phyloP scores from a whole-genome alignment of 257 asterid genomes.

The Solanum dulcamara region DNA sequence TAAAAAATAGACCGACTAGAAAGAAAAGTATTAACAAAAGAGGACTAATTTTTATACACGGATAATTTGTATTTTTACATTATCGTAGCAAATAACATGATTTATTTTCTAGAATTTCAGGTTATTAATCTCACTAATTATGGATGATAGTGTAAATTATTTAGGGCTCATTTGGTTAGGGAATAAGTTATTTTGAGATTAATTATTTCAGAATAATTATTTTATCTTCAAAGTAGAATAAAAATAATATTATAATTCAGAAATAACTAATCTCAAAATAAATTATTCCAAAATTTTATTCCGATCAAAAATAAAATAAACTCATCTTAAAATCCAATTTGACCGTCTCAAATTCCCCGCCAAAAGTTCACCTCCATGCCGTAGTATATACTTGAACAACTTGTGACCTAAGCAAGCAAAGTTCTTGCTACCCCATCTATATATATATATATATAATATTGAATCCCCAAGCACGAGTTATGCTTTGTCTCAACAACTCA shows the following conservation, averaged over 20 bases:
- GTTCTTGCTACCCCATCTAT: background rate
- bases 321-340: background rate
- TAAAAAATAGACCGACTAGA: too few species aligned
- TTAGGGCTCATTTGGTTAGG: background rate
- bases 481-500: background rate
- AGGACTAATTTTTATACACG: background rate
- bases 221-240: too few species aligned
- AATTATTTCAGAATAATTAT: too few species aligned
- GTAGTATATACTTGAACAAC: background rate
- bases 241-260: too few species aligned
- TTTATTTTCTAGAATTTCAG: background rate
- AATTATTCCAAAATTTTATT: too few species aligned
- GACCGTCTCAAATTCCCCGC: constrained; percentile 1
- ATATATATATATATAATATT: background rate
- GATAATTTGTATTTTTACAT: background rate
- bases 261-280: too few species aligned
- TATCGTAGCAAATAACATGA: background rate
- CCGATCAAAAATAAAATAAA: too few species aligned
- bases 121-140: background rate
- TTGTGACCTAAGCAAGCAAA: constrained; percentile 8
- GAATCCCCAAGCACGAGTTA: background rate
- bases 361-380: background rate
- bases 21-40: too few species aligned
- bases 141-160: background rate
- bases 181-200: too few species aligned